Percentiles rank a stretch among this genome's conserved stretches.
These are phyloP conservation scores for Chaetomiaceae sp. DNA, from an alignment of 2,329 filamentous ascomycete genomes.

Conservation along the genomic window DNA sequence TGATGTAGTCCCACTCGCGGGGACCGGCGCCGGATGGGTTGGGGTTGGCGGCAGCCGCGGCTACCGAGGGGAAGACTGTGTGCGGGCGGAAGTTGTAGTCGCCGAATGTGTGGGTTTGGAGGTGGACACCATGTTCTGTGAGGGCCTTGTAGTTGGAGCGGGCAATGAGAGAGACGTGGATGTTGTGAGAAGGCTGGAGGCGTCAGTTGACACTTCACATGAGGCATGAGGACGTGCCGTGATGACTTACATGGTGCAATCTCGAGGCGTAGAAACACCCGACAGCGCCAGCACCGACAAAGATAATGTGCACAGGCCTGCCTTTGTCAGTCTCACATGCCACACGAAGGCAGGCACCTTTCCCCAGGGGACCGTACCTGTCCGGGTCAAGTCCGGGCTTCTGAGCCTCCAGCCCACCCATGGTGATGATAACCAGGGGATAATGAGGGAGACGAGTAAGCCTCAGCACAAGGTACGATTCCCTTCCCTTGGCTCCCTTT, in stretches of 20 bases:
- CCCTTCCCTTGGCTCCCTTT: neutral
- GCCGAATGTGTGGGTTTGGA: conserved; percentile 64
- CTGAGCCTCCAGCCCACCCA: conserved; percentile 10
- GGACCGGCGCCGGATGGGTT: conserved; percentile 1
- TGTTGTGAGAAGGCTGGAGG: conserved; percentile 43
- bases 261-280: conserved; percentile 70
- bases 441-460: too few species aligned
- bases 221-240: too few species aligned
- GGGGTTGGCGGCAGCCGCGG: conserved; percentile 43
- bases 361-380: too few species aligned
- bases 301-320: conserved; percentile 55
- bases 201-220: too few species aligned
- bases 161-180: conserved; percentile 65
- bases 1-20: conserved; percentile 52
- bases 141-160: conserved; percentile 69
- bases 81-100: conserved; percentile 60
- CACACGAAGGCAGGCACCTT: too few species aligned
- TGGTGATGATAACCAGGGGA: neutral
- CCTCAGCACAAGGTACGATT: too few species aligned
- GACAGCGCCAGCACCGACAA: conserved; percentile 67
- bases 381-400: conserved; percentile 20
- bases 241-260: conserved; percentile 50
- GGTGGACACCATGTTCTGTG: conserved; percentile 54
- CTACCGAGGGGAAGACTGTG: conserved; percentile 58
- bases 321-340: conserved; percentile 1